phyloP scores from a whole-genome alignment of 2,329 filamentous ascomycete genomes.

The Ceratocystis cacaofunesta region DNA sequence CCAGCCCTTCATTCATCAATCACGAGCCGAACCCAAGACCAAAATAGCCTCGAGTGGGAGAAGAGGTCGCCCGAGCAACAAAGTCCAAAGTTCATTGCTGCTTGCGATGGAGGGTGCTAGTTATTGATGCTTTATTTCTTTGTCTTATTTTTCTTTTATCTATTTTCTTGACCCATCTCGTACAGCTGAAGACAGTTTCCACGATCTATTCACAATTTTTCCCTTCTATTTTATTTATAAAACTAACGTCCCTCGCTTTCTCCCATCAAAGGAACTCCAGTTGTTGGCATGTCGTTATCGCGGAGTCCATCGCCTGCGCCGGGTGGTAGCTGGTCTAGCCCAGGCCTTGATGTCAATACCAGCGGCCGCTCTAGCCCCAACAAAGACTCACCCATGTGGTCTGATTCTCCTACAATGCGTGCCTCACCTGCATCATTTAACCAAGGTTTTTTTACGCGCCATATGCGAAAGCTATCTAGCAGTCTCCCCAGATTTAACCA shows the following conservation, averaged over 20 bases:
- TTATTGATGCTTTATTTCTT: conserved; percentile 2
- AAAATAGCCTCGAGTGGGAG: not conserved
- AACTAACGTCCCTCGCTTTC: conserved; percentile 11
- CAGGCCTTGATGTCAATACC: conserved; percentile 53
- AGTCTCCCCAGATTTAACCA: conserved; percentile 60
- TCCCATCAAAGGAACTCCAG: conserved; percentile 35
- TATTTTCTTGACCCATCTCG: not conserved
- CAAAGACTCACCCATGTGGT: conserved; percentile 14
- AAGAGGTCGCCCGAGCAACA: conserved; percentile 2
- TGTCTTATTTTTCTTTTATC: not conserved
- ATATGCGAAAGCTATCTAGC: conserved; percentile 66
- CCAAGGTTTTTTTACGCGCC: conserved; percentile 73
- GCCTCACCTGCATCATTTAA: conserved; percentile 68
- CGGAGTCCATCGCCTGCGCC: conserved; percentile 74
- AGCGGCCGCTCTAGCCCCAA: conserved; percentile 54
- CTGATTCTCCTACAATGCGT: conserved; percentile 17
- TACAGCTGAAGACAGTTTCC: not conserved
- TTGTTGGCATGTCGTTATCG: conserved; percentile 61
- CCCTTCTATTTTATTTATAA: not conserved
- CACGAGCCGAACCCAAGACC: not conserved
- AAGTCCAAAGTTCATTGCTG: not conserved
- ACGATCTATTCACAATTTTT: not conserved
- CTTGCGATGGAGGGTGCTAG: not conserved
- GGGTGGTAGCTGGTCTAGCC: conserved; percentile 79
- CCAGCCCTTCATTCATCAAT: not conserved